Base-by-base conservation (phyloP, 257 asterid genomes). In the Schizonepeta tenuifolia region DNA sequence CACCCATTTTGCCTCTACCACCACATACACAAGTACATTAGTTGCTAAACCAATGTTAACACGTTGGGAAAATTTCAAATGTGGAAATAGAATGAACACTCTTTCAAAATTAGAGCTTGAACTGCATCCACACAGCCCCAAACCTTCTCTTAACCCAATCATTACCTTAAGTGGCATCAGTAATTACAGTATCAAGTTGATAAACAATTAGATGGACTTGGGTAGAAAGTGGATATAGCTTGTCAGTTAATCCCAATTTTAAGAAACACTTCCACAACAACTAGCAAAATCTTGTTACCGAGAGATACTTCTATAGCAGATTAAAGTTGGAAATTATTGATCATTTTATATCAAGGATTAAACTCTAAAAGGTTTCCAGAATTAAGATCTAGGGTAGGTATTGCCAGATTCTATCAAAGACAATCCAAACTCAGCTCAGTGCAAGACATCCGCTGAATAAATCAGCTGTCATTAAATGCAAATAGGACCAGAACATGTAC, bases 381-480 rank as follows among this genome's bases (percentile, higher is more conserved):
- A 1, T 53, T 53, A 24, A 50, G 53, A 71, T 72, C 46, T 59
- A 69, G 40, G 61, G 75, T 33, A 74, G 65, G 49, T 56, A 65
- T 65, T 24, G 54, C 65, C 62, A 58, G 26, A n/a, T 36, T 46
- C 36, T 57, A 72, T 69, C 61, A 77, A 58, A 78, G 69, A 69
- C 65, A 56, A 60, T 77, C 74, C 22, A 26, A 70, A 69, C 71
- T 44, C 69, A 71, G 67, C 66, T 75, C 78, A 24, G 65, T 68
- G 21, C 35, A 78, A 73, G 72, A 18, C 28, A 62, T 65, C 20
- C 24, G 7, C 43, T 21, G 43, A 70, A 18, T n/a, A 61, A 74
- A 59, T 54, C 67, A 69, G 72, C 65, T 49, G 22, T 61, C 53
- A 38, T 59, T 71, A 44, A 56, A 10, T 65, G 59, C 26, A 64